Evolutionary conservation across 768 basidiomycete genomes (phyloP), one percentile per base, ranked within the genome.

Genomic region (Mycena rebaudengoi): DNA sequence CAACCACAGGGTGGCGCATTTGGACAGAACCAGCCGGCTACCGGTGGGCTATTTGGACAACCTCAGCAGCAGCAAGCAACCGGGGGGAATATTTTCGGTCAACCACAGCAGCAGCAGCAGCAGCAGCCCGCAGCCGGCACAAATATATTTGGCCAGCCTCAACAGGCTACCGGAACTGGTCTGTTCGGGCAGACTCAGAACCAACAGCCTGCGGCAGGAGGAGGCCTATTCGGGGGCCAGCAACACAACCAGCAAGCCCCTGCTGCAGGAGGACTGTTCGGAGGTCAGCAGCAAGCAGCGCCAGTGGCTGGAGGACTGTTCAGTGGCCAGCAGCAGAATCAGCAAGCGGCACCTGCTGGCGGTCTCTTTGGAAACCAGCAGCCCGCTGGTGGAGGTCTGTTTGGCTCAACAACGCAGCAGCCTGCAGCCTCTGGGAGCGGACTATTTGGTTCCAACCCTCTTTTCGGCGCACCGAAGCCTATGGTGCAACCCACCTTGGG

Each of bases 31-130:
- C 60, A 68, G 30, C 48, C 62, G 11, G 50, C 53, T 23, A 45
- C 58, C 11, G 68, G 71, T 30, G 65, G 60, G n/a, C 44, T 76
- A 29, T 79, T 79, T 35, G 72, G 76, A 13, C 73, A 73, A 62
- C 50, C 59, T 21, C 70, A 64, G 50, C 73, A 68, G 55, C 76
- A 76, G 58, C 76, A 75, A 62, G 69, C 71, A 18, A 35, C 73
- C 7, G 71, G 72, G 66, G 76, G 37, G 76, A 82, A 54, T 66
- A 52, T 82, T 26, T 84, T 85, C 64, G 78, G 83, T 20, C 70
- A 71, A 28, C 60, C 69, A 16, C 54, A 67, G 48, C 59, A 66
- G n/a, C 58, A 41, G 52, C 73, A n/a, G 45, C 69, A 55, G 29
- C 69, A 65, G 53, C 75, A 69, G 28, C 70, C 71, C 44, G 68